Evolutionary conservation across 257 asterid species (phyloP).

Genomic region (Verbascum thapsus): DNA sequence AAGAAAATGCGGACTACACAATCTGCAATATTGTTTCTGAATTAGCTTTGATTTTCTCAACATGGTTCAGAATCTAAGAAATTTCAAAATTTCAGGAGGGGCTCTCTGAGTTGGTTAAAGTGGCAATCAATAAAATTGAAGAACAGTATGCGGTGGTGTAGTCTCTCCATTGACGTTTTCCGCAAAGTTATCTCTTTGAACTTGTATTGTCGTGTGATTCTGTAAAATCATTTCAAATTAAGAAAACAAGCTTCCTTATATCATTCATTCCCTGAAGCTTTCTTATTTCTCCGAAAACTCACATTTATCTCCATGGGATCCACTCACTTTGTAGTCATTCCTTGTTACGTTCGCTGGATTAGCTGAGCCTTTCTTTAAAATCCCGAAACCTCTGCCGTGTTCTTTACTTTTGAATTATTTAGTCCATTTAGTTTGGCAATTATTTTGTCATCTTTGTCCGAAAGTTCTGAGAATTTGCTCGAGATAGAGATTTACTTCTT

Average conservation of each 20-base stretch:
- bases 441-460: constrained; percentile 10
- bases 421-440: constrained; percentile 12
- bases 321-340: constrained; percentile 64
- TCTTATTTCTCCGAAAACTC: background rate
- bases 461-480: constrained; percentile 26
- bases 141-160: constrained; percentile 85
- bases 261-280: background rate
- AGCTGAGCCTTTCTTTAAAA: constrained; percentile 48
- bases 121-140: constrained; percentile 46
- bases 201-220: constrained; percentile 92
- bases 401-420: background rate
- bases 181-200: constrained; percentile 81
- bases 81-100: constrained; percentile 40
- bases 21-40: background rate
- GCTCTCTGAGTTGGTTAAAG: constrained; percentile 29
- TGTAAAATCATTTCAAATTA: constrained; percentile 47
- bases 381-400: background rate
- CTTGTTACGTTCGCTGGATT: constrained; percentile 74
- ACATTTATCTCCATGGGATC: constrained; percentile 69
- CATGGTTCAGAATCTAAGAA: constrained; percentile 25
- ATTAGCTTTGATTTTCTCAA: background rate
- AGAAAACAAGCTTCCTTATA: background rate
- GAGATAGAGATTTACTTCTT: constrained; percentile 5
- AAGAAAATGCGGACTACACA: background rate
- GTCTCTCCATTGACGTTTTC: constrained; percentile 74